Evolutionary conservation across 176 grass and related monocot genomes (phyloP).

Genomic region (Oryza nivara): DNA sequence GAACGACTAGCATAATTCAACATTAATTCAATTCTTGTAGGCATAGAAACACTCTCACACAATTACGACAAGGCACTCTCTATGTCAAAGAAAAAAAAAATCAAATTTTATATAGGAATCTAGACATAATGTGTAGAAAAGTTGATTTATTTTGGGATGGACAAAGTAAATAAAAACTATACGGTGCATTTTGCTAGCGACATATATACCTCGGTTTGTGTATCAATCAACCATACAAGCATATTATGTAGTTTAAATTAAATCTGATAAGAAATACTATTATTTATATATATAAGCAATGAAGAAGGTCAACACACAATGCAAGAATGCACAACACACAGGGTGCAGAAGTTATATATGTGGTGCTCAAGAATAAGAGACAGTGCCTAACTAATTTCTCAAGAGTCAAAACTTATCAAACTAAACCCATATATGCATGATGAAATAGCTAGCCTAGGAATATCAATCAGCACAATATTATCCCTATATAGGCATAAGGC

Average conservation of each 20-base stretch:
- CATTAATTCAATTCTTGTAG: neutral
- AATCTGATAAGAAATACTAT: neutral
- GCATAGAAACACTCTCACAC: neutral
- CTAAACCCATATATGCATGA: neutral
- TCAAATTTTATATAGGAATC: too few species aligned
- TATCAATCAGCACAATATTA: neutral
- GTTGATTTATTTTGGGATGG: too few species aligned
- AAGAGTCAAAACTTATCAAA: neutral
- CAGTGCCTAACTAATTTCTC: neutral
- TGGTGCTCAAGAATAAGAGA: neutral
- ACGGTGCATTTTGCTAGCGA: neutral
- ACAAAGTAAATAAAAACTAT: neutral
- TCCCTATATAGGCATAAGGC: neutral
- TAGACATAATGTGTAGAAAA: too few species aligned
- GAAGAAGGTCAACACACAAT: neutral
- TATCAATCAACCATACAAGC: too few species aligned
- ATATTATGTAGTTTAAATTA: neutral
- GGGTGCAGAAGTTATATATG: neutral
- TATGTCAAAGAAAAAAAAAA: too few species aligned
- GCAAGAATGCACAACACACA: neutral
- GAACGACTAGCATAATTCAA: neutral
- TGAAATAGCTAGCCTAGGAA: neutral
- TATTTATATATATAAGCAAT: neutral
- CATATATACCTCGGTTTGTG: too few species aligned
- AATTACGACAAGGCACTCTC: neutral